Evolutionary conservation across 2,329 filamentous ascomycete species (phyloP), one percentile per base, ranked within the genome.

Genomic region (Thyridium curvatum): DNA sequence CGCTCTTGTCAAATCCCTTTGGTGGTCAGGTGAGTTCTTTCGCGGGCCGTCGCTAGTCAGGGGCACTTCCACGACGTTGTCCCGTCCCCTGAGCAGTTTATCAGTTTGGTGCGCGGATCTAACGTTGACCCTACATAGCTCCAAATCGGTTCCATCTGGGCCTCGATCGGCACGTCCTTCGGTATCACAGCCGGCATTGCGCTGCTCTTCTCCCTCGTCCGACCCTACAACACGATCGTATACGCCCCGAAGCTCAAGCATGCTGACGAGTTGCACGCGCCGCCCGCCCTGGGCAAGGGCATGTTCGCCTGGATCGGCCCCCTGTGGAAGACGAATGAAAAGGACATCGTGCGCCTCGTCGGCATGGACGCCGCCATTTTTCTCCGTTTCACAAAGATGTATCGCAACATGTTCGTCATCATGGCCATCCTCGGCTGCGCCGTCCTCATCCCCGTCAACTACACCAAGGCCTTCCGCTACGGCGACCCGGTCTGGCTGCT

Each of bases 211-310:
- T 95, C 88, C 46, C 69, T 96, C 52, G 71, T 97, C 40, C 86
- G 93, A 44, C 93, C 93, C 5, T 89, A 90, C 62, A 91, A 97
- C 61, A 84, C 83, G 40, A 77, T 91, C 50, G 87, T 98, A 35
- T 98, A 98, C 64, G 90, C 93, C 4, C 93, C 93, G 31, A 91
- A 94, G 59, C 72, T 94, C 35, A 94, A 94, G 59, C 84, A 96
- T 69, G 85, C 88, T 57, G 91, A 97, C 59, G 81, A 88, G 50
- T 88, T 84, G 61, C 89, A 95, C 66, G 79, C 86, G 9, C 93
- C 91, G 14, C 93, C 93, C 12, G 80, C 85, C 1, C 74, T 97
- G 52, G 86, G 85, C 40, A 94, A 84, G 55, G 84, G 86, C n/a
- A 68, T 91, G 9, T 89, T 94, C 57, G 82, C 88, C 35, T 98